Percentiles rank a stretch among this genome's conserved stretches.
phyloP scores from a whole-genome alignment of 805 yeast species.

The Cyberlindnera sargentensis region DNA sequence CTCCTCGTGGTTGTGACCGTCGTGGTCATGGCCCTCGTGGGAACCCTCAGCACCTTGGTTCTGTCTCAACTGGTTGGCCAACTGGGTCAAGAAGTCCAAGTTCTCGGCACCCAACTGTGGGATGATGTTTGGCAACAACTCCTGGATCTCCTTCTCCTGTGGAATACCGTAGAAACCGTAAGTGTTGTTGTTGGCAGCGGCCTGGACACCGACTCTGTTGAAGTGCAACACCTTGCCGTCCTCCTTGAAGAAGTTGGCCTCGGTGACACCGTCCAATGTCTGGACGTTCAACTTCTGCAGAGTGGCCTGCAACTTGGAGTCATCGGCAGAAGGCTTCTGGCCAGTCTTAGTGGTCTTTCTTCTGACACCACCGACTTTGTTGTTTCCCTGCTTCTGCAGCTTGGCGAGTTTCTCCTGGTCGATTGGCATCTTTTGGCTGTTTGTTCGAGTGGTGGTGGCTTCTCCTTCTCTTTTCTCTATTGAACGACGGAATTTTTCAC shows the following conservation, averaged over 20 bases:
- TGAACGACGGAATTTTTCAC: neutral
- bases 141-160: constrained; percentile 86
- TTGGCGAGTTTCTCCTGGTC: constrained; percentile 94
- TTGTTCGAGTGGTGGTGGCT: neutral
- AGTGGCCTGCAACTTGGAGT: constrained; percentile 83
- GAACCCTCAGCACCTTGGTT: constrained; percentile 39
- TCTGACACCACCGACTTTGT: constrained; percentile 84
- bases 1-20: constrained; percentile 27
- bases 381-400: constrained; percentile 78
- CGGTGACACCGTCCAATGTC: constrained; percentile 84
- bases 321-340: constrained; percentile 69
- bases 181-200: constrained; percentile 84
- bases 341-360: constrained; percentile 80
- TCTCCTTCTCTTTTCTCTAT: no score
- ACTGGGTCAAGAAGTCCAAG: constrained; percentile 77
- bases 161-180: constrained; percentile 93
- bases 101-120: constrained; percentile 97
- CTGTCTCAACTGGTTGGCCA: constrained; percentile 82
- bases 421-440: constrained; percentile 53
- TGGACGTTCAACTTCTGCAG: constrained; percentile 85
- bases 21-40: constrained; percentile 38
- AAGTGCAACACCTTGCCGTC: constrained; percentile 96
- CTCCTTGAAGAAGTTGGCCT: constrained; percentile 95
- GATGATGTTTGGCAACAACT: constrained; percentile 87
- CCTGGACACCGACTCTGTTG: constrained; percentile 94